A percentile compares a stretch with the other conserved stretches of the same genome.
Evolutionary conservation across 75 land plant species (phyloP).

Genomic region (Cupressus sempervirens): DNA sequence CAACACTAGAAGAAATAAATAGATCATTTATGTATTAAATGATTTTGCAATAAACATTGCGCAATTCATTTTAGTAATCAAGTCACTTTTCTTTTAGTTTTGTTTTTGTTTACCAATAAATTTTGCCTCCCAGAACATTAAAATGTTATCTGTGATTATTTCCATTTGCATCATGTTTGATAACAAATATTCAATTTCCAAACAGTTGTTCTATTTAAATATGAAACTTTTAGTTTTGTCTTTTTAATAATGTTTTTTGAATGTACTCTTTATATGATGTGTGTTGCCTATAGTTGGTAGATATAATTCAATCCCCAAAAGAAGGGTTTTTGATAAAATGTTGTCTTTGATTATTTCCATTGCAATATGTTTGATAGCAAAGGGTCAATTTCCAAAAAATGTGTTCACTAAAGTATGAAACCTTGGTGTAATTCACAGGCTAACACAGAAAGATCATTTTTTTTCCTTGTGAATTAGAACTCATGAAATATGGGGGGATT

Average conservation of each 20-base stretch:
- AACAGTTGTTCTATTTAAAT: not conserved
- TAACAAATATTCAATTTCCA: not conserved
- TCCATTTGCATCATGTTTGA: no score
- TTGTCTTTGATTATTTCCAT: no score
- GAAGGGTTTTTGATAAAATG: not conserved
- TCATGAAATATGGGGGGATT: no score
- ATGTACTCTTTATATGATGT: not conserved
- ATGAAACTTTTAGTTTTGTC: not conserved
- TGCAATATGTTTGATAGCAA: not conserved
- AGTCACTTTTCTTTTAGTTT: not conserved
- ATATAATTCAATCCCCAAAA: not conserved
- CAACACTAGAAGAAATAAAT: not conserved
- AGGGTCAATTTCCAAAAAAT: not conserved
- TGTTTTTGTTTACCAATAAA: not conserved
- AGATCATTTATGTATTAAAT: no score
- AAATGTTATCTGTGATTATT: no score
- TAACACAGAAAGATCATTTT: not conserved
- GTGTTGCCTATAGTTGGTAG: not conserved
- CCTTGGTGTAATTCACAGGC: not conserved
- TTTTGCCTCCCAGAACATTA: not conserved
- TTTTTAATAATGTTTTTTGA: no score
- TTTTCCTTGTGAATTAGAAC: no score
- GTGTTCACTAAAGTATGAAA: not conserved
- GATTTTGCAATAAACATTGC: not conserved
- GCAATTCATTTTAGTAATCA: not conserved